Evolutionary conservation across 2,329 filamentous ascomycete species (phyloP), one percentile per base, ranked within the genome.

Genomic region (Cytospora leucostoma): DNA sequence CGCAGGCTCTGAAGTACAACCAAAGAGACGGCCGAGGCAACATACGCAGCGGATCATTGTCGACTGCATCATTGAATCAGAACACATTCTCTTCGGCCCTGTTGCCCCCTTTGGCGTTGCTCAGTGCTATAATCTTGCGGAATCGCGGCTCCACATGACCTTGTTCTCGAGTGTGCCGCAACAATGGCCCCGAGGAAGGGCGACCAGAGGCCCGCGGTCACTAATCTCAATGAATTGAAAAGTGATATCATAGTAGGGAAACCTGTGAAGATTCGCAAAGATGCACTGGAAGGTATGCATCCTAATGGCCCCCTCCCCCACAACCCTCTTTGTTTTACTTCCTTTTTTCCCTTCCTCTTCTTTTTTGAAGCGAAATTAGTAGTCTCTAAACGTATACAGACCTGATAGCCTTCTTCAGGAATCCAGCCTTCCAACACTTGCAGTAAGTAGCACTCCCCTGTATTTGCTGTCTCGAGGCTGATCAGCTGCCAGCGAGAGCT

Each of bases 401-500:
- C 17, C 33, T 66, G 34, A 56, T 61, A 10, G 17, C 33, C 15
- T 66, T 66, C 52, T 66, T 65, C 49, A 44, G 47, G 11, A 52
- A 57, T 10, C 59, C 56, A 21, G 40, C 59, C 32, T 17, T 56
- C 8, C 56, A 38, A 10, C 65, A 47, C 10, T 3, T 19, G n/a
- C 44, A 61, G 65, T 66, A 47, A 65, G 65, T 17, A 5, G 6
- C 3, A 13, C n/a, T 33, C 19, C 8, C 19, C 11, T 32, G 37
- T 5, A 7, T 12, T 35, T 10, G 7, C 47, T 12, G 5, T 7
- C n/a, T 44, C 13, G 34, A n/a, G 33, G 34, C 56, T 61, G 34
- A 63, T n/a, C 5, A 4, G 33, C 5, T 19, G 4, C n/a, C 19
- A 66, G 62, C n/a, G 59, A 56, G 27, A 70, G 75, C 13, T 79